Evolutionary conservation across 2,329 filamentous ascomycete genomes (phyloP), one percentile per base, ranked within the genome.

Genomic region (Botrytis tulipae): DNA sequence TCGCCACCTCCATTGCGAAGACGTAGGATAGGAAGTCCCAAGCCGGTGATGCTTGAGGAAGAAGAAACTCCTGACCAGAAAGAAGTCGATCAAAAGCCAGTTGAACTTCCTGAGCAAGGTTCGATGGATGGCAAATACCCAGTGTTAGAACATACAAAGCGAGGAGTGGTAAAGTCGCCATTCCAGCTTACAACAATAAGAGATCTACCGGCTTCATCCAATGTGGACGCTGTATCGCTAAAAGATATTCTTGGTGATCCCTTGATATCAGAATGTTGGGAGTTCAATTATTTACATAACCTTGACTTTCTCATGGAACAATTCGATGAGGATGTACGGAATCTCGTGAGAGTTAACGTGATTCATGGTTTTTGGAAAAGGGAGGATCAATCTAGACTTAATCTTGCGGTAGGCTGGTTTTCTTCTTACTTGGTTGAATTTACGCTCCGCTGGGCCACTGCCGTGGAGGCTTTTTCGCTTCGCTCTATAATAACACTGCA

Each of bases 351-450:
- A 71, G 84, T 91, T 32, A 88, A 89, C 76, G 83, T 91, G 35
- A 82, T 91, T 16, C 89, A 91, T 83, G 89, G 89, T 0, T 90
- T 87, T 42, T 91, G 89, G 88, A 93, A 91, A 81, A 86, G 82
- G 66, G 92, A 95, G 82, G 14, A 90, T 87, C 48, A 79, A 78
- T 7, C 85, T 93, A 61, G 85, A 40, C 62, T 77, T n/a, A 76
- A 72, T 48, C 69, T 80, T 5, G 73, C 76, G 73, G 80, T 80
- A 77, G 81, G 90, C 92, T 83, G 68, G 35, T 60, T 22, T 60
- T 40, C 22, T 68, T 51, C 54, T 18, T 46, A 37, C 40, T 16
- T 32, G 42, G 12, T 2, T 37, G n/a, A 32, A 29, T 29, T 57
- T 29, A 32, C 51, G 51, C 51, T 29, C n/a, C 51, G 51, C 51